Evolutionary conservation across 768 basidiomycete species (phyloP).

Genomic region (Tylopilus sp.): DNA sequence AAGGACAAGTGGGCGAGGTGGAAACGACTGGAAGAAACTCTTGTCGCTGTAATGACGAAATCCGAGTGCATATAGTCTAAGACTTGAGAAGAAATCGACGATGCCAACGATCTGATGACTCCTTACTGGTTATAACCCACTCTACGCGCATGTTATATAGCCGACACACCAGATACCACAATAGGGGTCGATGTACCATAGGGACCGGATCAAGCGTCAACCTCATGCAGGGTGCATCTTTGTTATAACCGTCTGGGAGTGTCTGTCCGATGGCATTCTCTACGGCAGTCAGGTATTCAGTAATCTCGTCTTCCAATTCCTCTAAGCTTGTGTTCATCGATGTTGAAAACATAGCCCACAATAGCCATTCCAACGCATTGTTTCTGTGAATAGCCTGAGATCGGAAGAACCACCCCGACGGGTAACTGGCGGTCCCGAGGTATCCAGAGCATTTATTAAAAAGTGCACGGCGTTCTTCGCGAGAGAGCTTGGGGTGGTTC

Average conservation of each 20-base stretch:
- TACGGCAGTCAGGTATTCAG: constrained; percentile 41
- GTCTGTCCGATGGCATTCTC: constrained; percentile 40
- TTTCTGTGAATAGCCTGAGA: constrained; percentile 35
- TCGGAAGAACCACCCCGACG: constrained; percentile 54
- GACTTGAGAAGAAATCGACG: constrained; percentile 45
- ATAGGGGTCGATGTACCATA: constrained; percentile 53
- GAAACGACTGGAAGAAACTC: constrained; percentile 44
- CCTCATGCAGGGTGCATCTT: constrained; percentile 43
- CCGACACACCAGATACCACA: constrained; percentile 57
- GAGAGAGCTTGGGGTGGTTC: constrained; percentile 37
- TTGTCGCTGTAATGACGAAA: constrained; percentile 51
- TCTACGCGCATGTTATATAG: background rate
- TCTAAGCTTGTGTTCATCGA: constrained; percentile 28
- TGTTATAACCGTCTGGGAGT: constrained; percentile 40
- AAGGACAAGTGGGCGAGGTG: constrained; percentile 46
- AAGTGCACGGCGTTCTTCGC: constrained; percentile 42
- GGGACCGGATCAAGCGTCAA: constrained; percentile 55
- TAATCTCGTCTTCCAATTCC: constrained; percentile 51
- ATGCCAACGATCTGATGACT: constrained; percentile 46
- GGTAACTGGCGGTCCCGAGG: constrained; percentile 24
- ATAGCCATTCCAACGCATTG: constrained; percentile 59
- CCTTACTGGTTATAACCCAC: background rate
- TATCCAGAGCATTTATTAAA: constrained; percentile 45
- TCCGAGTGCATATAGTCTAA: constrained; percentile 39
- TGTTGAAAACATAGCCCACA: constrained; percentile 59